phyloP scores from a whole-genome alignment of 345 rosid species.

The Heritiera fomes region DNA sequence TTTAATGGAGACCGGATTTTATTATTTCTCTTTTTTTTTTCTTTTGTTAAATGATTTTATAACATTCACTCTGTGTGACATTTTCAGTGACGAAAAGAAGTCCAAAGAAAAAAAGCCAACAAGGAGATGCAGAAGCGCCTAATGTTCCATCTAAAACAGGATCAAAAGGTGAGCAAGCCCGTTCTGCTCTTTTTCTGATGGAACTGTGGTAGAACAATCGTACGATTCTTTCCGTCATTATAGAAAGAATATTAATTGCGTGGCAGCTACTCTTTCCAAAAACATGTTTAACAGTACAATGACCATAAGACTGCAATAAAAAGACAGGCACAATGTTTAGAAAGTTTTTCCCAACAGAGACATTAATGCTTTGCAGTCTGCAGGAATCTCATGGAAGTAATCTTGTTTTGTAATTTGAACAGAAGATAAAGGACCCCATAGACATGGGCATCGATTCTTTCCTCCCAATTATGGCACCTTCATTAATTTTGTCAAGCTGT shows the following conservation, averaged over 20 bases:
- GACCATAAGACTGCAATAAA: neutral
- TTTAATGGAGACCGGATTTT: neutral
- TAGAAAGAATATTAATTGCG: too few relatives aligned
- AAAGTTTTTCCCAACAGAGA: neutral
- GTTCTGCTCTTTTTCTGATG: neutral
- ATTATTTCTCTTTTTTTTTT: neutral
- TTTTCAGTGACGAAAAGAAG: conserved; percentile 15
- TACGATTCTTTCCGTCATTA: neutral
- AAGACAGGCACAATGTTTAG: neutral
- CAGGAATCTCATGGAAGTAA: neutral
- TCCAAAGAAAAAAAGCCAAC: neutral
- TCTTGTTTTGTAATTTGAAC: conserved; percentile 7
- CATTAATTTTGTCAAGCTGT: conserved; percentile 39
- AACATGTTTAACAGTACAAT: neutral
- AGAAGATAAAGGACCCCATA: neutral
- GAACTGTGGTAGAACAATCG: neutral
- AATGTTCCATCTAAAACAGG: neutral
- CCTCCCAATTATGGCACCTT: conserved; percentile 41
- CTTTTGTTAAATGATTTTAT: too few relatives aligned
- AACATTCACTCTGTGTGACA: neutral
- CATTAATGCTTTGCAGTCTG: neutral
- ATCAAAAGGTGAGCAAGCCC: conserved; percentile 6
- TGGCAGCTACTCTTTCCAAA: too few relatives aligned
- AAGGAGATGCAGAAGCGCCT: conserved; percentile 8
- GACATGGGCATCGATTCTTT: neutral